These are phyloP conservation scores for Papiliotrema nemorosa DNA, from an alignment of 1,284 basidiomycete genomes.

Conservation along the genomic window DNA sequence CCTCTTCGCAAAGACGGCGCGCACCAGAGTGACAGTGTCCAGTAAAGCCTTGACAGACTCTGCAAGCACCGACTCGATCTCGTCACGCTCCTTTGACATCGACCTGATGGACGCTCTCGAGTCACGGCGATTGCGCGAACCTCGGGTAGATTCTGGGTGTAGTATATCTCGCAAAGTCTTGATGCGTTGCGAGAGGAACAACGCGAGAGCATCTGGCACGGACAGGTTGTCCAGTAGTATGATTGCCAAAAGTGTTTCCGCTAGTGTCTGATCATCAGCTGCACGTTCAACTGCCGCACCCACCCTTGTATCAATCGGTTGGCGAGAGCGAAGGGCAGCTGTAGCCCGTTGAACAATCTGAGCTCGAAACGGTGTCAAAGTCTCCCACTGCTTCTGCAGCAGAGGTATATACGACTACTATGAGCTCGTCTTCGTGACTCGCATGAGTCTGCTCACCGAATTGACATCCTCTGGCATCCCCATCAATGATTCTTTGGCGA, in stretches of 20 bases:
- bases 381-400: slow-evolving; percentile 84
- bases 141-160: slow-evolving; percentile 7
- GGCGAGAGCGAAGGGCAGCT: slow-evolving; percentile 60
- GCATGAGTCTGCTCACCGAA: slow-evolving; percentile 26
- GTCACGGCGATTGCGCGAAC: slow-evolving; percentile 13
- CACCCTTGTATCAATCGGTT: slow-evolving; percentile 24
- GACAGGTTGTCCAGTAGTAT: slow-evolving; percentile 79
- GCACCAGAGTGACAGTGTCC: slow-evolving; percentile 30
- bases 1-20: slow-evolving; percentile 30
- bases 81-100: slow-evolving; percentile 19
- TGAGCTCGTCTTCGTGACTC: background rate
- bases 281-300: background rate
- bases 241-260: slow-evolving; percentile 71
- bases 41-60: slow-evolving; percentile 36
- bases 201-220: slow-evolving; percentile 63
- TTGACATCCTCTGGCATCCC: slow-evolving; percentile 32
- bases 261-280: slow-evolving; percentile 57
- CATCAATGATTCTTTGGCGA: slow-evolving; percentile 54
- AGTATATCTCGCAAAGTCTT: slow-evolving; percentile 58
- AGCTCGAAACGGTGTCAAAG: slow-evolving; percentile 71
- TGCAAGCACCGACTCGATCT: slow-evolving; percentile 28
- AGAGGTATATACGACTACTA: slow-evolving; percentile 58
- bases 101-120: slow-evolving; percentile 18
- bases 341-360: slow-evolving; percentile 82
- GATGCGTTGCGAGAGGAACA: slow-evolving; percentile 68